Percentiles rank a stretch among this genome's conserved stretches.
These are phyloP conservation scores for Epichloe gansuensis DNA, from an alignment of 2,329 filamentous ascomycete genomes.

Conservation along the genomic window DNA sequence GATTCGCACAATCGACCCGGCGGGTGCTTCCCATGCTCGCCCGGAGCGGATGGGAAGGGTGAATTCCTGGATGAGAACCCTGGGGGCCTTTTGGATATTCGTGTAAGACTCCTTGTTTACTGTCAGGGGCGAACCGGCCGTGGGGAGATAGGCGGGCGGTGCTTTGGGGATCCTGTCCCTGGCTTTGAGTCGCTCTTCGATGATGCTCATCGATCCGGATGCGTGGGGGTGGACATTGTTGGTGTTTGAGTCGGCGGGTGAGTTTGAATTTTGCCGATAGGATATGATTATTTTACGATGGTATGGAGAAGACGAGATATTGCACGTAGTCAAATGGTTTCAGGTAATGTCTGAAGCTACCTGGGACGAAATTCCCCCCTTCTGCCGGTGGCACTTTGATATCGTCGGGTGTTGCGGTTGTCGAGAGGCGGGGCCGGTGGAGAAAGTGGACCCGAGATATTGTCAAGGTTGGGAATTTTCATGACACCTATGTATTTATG, in stretches of 20 bases:
- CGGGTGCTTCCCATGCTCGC: slow-evolving; percentile 57
- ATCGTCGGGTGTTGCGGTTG: too few relatives aligned
- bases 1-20: slow-evolving; percentile 58
- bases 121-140: slow-evolving; percentile 28
- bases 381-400: too few relatives aligned
- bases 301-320: too few relatives aligned
- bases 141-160: slow-evolving; percentile 36
- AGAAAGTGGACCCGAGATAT: too few relatives aligned
- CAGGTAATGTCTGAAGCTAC: too few relatives aligned
- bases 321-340: too few relatives aligned
- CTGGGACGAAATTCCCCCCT: too few relatives aligned
- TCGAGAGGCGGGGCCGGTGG: too few relatives aligned
- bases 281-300: not conserved
- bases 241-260: not conserved
- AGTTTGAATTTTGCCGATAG: not conserved
- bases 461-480: too few relatives aligned
- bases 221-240: slow-evolving; percentile 6
- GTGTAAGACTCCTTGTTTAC: slow-evolving; percentile 43
- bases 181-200: slow-evolving; percentile 27
- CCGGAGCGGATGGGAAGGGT: slow-evolving; percentile 63
- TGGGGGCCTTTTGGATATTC: slow-evolving; percentile 40
- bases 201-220: slow-evolving; percentile 8
- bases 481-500: too few relatives aligned
- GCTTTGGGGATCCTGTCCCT: slow-evolving; percentile 34
- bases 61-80: slow-evolving; percentile 36